A percentile compares a stretch with the other conserved stretches of the same genome.
Evolutionary conservation across 2,329 filamentous ascomycete species (phyloP).

Genomic region (Aspergillus calidoustus): DNA sequence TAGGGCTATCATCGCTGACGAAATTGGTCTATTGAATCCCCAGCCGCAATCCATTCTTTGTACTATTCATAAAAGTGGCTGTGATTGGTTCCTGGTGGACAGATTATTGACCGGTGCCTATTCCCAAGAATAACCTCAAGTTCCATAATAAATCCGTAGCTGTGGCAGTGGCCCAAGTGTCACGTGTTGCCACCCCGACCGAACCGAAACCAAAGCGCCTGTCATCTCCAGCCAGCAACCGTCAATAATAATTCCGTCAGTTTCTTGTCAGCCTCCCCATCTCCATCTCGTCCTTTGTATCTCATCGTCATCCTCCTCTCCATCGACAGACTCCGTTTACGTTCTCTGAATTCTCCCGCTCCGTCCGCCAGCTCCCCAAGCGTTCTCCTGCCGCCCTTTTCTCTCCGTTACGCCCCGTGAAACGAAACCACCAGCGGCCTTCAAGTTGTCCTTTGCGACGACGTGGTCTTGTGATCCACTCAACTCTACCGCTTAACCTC

Average conservation of each 20-base stretch:
- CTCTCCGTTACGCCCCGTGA: slow-evolving; percentile 14
- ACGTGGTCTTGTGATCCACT: slow-evolving; percentile 25
- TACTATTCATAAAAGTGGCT: slow-evolving; percentile 4
- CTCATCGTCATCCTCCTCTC: slow-evolving; percentile 16
- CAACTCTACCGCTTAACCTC: slow-evolving; percentile 20
- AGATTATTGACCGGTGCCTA: slow-evolving; percentile 18
- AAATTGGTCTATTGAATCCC: not conserved
- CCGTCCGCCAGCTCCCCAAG: not conserved
- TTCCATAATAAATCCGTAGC: not conserved
- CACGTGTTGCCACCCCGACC: slow-evolving; percentile 32
- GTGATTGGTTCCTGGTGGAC: slow-evolving; percentile 10
- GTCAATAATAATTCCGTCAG: slow-evolving; percentile 26
- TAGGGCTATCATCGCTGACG: not conserved
- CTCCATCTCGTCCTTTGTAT: slow-evolving; percentile 6
- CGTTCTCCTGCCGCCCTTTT: slow-evolving; percentile 11
- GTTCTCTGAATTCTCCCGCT: slow-evolving; percentile 3
- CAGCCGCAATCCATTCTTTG: slow-evolving; percentile 6
- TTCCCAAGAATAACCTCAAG: slow-evolving; percentile 15
- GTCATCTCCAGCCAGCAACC: slow-evolving; percentile 31
- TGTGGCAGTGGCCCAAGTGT: slow-evolving; percentile 20
- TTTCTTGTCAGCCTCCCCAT: slow-evolving; percentile 31
- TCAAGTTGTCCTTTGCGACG: slow-evolving; percentile 15
- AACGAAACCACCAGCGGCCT: slow-evolving; percentile 18
- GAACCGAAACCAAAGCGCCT: slow-evolving; percentile 32
- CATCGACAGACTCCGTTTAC: slow-evolving; percentile 2